phyloP scores from a whole-genome alignment of 2,329 filamentous ascomycete species.

The Colletotrichum karsti region DNA sequence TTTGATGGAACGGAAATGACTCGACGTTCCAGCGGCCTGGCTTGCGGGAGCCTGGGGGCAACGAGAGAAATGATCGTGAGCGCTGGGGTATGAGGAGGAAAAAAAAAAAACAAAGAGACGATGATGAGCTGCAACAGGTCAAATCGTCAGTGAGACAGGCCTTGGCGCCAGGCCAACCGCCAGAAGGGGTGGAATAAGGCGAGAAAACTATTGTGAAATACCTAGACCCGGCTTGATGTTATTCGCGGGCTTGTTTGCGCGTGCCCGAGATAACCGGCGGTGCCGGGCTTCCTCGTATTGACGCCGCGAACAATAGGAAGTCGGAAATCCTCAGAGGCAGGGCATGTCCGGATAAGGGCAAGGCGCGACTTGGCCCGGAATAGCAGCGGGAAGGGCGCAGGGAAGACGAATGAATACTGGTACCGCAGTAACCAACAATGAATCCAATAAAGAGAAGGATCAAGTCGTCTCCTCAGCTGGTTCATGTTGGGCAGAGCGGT shows the following conservation, averaged over 20 bases:
- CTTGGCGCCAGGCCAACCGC: background rate
- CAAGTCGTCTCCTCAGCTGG: background rate
- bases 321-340: background rate
- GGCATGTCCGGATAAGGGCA: background rate
- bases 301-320: background rate
- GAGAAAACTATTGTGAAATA: background rate
- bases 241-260: constrained; percentile 3
- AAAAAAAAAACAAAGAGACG: background rate
- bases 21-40: constrained; percentile 16
- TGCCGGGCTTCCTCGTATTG: constrained; percentile 10
- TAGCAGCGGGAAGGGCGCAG: background rate
- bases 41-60: background rate
- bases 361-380: background rate
- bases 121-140: background rate
- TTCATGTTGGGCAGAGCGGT: background rate
- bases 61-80: background rate
- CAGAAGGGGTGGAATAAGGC: background rate
- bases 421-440: background rate
- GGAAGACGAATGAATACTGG: background rate
- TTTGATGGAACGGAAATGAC: constrained; percentile 24
- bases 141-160: background rate
- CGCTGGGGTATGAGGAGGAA: too few relatives aligned
- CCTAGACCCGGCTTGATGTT: background rate
- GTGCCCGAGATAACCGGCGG: constrained; percentile 15
- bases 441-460: background rate